These are phyloP conservation scores for Lactarius deliciosus DNA, from an alignment of 768 basidiomycete genomes.

Conservation along the genomic window DNA sequence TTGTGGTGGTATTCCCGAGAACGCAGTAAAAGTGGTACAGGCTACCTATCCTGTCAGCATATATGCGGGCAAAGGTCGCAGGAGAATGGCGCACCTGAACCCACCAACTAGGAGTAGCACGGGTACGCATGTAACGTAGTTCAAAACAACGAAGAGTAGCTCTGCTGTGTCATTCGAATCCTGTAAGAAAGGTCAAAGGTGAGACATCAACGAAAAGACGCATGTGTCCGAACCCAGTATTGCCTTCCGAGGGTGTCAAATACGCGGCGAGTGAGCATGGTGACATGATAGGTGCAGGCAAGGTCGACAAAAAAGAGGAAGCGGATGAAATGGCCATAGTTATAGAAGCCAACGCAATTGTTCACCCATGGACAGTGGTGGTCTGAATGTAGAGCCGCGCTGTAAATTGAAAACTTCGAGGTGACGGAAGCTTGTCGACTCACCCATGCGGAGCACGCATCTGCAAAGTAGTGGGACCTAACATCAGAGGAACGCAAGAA, in stretches of 20 bases:
- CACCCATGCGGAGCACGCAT: slow-evolving; percentile 90
- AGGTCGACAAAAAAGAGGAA: slow-evolving; percentile 92
- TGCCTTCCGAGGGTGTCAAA: slow-evolving; percentile 43
- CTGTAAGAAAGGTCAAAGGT: slow-evolving; percentile 41
- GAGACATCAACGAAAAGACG: slow-evolving; percentile 26
- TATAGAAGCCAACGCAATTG: slow-evolving; percentile 92
- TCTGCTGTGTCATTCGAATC: slow-evolving; percentile 66
- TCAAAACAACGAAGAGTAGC: slow-evolving; percentile 83
- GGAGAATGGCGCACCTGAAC: slow-evolving; percentile 63
- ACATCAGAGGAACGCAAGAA: background rate
- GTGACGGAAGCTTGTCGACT: slow-evolving; percentile 28
- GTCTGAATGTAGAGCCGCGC: slow-evolving; percentile 45
- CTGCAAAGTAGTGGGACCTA: slow-evolving; percentile 39
- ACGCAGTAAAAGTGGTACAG: slow-evolving; percentile 85
- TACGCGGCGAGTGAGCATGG: slow-evolving; percentile 75
- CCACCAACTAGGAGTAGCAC: slow-evolving; percentile 84
- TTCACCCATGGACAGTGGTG: slow-evolving; percentile 94
- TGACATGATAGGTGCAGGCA: slow-evolving; percentile 84
- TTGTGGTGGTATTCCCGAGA: slow-evolving; percentile 84
- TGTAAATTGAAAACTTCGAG: background rate
- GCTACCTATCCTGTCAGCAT: slow-evolving; percentile 42
- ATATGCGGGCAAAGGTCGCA: background rate
- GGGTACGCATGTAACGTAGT: slow-evolving; percentile 82
- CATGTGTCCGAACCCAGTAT: slow-evolving; percentile 49
- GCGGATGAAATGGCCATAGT: slow-evolving; percentile 85